A percentile compares a stretch with the other conserved stretches of the same genome.
Conservation (phyloP, 179 eudicot genomes). For the Corrigiola litoralis region DNA sequence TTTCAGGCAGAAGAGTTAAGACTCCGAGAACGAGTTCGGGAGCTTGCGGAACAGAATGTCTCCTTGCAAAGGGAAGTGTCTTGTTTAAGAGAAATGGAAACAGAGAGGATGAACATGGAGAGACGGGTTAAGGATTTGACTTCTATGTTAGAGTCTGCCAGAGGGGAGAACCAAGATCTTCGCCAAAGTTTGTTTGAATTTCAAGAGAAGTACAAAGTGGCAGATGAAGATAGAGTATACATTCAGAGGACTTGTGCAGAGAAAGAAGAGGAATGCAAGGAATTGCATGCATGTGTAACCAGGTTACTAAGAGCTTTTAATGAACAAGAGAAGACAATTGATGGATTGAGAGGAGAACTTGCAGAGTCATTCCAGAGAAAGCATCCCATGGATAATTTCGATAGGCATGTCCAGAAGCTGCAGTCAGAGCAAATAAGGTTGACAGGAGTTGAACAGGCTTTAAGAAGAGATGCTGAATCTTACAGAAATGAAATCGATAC, state of each 20-base stretch:
- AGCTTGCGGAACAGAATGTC: constrained; percentile 96
- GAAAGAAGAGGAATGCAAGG: constrained; percentile 81
- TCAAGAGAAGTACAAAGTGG: constrained; percentile 49
- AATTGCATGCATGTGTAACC: constrained; percentile 54
- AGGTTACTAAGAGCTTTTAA: constrained; percentile 58
- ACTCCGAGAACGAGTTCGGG: constrained; percentile 82
- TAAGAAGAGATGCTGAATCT: constrained; percentile 79
- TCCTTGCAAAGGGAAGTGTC: constrained; percentile 83
- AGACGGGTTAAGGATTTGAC: constrained; percentile 51
- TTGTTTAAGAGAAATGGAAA: constrained; percentile 50
- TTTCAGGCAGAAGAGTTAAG: constrained; percentile 76
- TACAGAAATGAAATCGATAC: constrained; percentile 57
- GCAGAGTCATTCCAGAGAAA: constrained; percentile 45
- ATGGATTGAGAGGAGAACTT: constrained; percentile 61
- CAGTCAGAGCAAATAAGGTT: constrained; percentile 75
- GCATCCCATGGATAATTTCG: constrained; percentile 37
- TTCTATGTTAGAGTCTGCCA: constrained; percentile 45
- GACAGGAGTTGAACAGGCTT: constrained; percentile 67
- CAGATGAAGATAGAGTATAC: constrained; percentile 54
- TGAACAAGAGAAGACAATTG: constrained; percentile 85
- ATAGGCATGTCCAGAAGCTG: constrained; percentile 52
- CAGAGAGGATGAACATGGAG: constrained; percentile 44
- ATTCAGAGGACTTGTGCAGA: constrained; percentile 44
- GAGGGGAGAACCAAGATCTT: constrained; percentile 55
- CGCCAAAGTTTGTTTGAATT: constrained; percentile 39